These are phyloP conservation scores for Schizophyllum amplum DNA, from an alignment of 1,284 basidiomycete species.

Conservation along the genomic window DNA sequence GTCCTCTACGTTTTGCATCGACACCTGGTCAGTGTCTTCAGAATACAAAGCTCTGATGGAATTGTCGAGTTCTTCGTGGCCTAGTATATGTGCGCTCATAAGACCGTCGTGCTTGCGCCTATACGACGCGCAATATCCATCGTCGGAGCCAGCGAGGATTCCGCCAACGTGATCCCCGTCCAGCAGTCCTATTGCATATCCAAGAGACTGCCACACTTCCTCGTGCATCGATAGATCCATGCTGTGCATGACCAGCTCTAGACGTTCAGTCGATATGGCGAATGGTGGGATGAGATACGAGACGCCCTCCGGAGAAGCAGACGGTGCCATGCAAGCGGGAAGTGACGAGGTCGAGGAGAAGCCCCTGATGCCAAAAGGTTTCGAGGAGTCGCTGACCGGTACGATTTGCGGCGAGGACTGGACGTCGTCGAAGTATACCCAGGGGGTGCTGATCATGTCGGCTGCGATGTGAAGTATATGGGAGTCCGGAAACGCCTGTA, in stretches of 20 bases:
- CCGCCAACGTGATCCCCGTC: slow-evolving; percentile 22
- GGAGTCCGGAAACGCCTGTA: neutral
- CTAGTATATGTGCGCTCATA: neutral
- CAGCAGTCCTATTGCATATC: slow-evolving; percentile 22
- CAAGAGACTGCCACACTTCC: slow-evolving; percentile 36
- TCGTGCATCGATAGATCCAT: slow-evolving; percentile 18
- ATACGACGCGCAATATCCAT: slow-evolving; percentile 17
- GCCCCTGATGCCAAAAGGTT: slow-evolving; percentile 41
- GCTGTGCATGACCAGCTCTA: neutral
- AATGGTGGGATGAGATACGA: slow-evolving; percentile 52
- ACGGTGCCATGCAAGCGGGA: slow-evolving; percentile 22
- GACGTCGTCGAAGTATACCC: slow-evolving; percentile 41
- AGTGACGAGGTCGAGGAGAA: slow-evolving; percentile 18
- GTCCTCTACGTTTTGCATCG: no score
- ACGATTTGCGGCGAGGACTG: slow-evolving; percentile 27
- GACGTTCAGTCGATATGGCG: slow-evolving; percentile 28
- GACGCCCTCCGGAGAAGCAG: slow-evolving; percentile 25
- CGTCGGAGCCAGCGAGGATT: slow-evolving; percentile 18
- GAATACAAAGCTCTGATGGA: neutral
- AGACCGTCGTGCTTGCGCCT: neutral
- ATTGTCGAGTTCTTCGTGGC: neutral
- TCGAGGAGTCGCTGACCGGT: slow-evolving; percentile 20
- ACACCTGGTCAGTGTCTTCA: neutral
- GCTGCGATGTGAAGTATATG: slow-evolving; percentile 23
- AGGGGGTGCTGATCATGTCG: slow-evolving; percentile 35